Evolutionary conservation across 768 basidiomycete genomes (phyloP).

Genomic region (Collybia sordida): DNA sequence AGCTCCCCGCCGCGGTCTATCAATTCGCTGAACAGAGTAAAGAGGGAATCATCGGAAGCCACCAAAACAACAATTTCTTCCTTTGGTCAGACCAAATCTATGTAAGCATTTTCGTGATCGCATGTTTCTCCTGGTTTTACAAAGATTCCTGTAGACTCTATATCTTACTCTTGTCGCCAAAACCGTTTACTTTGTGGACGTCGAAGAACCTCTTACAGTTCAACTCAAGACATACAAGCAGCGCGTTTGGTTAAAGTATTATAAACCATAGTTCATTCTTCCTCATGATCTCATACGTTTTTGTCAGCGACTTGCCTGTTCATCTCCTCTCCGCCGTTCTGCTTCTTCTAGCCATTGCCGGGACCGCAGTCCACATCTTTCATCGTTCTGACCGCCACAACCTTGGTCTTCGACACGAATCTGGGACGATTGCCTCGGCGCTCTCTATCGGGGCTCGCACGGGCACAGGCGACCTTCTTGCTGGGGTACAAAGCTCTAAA

Average conservation of each 20-base stretch:
- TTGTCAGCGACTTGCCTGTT: conserved; percentile 36
- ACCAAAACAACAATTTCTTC: conserved; percentile 35
- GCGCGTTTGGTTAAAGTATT: conserved; percentile 49
- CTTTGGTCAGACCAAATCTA: conserved; percentile 42
- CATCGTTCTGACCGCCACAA: conserved; percentile 43
- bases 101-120: conserved; percentile 31
- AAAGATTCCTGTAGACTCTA: conserved; percentile 26
- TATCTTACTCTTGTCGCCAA: conserved; percentile 52
- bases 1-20: conserved; percentile 51
- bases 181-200: conserved; percentile 48
- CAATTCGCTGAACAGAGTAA: conserved; percentile 41
- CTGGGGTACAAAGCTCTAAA: conserved; percentile 34
- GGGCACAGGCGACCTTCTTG: conserved; percentile 43
- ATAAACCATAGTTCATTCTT: neutral
- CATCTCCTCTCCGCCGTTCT: conserved; percentile 43
- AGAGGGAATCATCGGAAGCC: conserved; percentile 36
- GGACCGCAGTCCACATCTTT: conserved; percentile 42
- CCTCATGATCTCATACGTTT: neutral
- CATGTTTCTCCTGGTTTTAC: neutral
- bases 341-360: conserved; percentile 44
- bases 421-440: conserved; percentile 57
- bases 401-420: conserved; percentile 45
- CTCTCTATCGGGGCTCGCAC: conserved; percentile 54
- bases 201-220: conserved; percentile 32
- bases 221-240: conserved; percentile 43